phyloP scores from a whole-genome alignment of 1,139 yeast species.

The Pichia sp. region DNA sequence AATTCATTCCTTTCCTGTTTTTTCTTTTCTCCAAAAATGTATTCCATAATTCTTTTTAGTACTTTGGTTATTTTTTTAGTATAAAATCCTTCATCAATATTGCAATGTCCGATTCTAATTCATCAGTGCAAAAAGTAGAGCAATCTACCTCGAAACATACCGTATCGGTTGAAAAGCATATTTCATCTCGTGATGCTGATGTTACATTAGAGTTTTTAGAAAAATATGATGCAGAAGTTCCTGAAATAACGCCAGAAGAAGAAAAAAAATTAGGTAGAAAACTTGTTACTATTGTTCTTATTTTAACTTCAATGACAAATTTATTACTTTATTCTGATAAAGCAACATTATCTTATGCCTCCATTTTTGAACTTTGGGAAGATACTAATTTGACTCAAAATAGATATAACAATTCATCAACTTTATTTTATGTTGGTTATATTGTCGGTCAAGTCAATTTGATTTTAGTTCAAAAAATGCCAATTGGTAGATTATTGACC shows the following conservation, averaged over 20 bases:
- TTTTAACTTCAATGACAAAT: constrained; percentile 31
- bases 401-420: constrained; percentile 35
- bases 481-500: constrained; percentile 31
- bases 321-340: constrained; percentile 40
- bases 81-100: too few relatives aligned
- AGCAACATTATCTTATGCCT: constrained; percentile 39
- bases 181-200: constrained; percentile 32
- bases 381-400: constrained; percentile 36
- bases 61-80: too few relatives aligned
- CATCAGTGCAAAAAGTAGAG: not conserved
- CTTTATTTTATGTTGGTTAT: constrained; percentile 43
- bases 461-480: constrained; percentile 32
- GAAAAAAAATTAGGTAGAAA: constrained; percentile 30
- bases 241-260: constrained; percentile 29
- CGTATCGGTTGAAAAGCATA: constrained; percentile 5
- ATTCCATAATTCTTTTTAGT: too few relatives aligned
- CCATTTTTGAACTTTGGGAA: constrained; percentile 40
- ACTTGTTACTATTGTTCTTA: constrained; percentile 29
- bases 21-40: too few relatives aligned
- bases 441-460: constrained; percentile 32
- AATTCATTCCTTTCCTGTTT: too few relatives aligned
- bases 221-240: constrained; percentile 26
- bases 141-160: constrained; percentile 23
- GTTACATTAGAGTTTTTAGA: constrained; percentile 31
- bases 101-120: not conserved